Base-by-base conservation (phyloP, 139 green algal species). In the Tetratostichococcus sp. region DNA sequence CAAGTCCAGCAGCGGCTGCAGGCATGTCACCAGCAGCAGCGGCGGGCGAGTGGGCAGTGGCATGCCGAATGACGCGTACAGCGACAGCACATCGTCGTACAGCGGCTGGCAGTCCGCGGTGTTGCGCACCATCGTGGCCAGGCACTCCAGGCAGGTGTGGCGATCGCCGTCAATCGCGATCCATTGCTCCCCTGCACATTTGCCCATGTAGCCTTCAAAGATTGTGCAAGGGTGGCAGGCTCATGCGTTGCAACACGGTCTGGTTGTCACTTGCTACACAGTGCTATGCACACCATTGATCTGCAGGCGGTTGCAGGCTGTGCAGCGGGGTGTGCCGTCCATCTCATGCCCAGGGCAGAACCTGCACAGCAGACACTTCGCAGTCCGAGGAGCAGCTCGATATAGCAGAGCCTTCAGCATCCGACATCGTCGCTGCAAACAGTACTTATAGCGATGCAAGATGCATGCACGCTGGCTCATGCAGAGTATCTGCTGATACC, bases 111-210 rank as follows among this genome's bases (percentile, higher is more conserved):
- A 81, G 71, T 95, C 94, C 5, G 70, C 42, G 0, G 89, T 95
- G 78, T 98, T 92, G 19, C 92, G 74, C 28, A 95, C 86, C 0
- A 95, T 79, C 17, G 75, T 90, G 69, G 75, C 75, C 22, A 92
- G 42, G 85, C 94, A 98, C 31, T 81, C 68, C 50, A 94, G 78
- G 84, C 94, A 98, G 50, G 96, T 75, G n/a, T 82, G 68, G 25
- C 93, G 87, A 0, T 86, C 89, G 71, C 97, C 92, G 16, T 84
- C 71, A 50, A 93, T 77, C 43, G 65, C 71, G 0, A 76, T 79
- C 82, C 83, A 93, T 14, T 77, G n/a, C 69, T 80, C 65, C 17
- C 71, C 83, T 35, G n/a, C 19, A 1, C 39, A 50, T n/a, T n/a
- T n/a, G n/a, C n/a, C n/a, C n/a, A n/a, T n/a, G n/a, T n/a, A n/a